These are phyloP conservation scores for Komagataella pseudopastoris DNA, from an alignment of 805 yeast genomes.

Conservation along the genomic window DNA sequence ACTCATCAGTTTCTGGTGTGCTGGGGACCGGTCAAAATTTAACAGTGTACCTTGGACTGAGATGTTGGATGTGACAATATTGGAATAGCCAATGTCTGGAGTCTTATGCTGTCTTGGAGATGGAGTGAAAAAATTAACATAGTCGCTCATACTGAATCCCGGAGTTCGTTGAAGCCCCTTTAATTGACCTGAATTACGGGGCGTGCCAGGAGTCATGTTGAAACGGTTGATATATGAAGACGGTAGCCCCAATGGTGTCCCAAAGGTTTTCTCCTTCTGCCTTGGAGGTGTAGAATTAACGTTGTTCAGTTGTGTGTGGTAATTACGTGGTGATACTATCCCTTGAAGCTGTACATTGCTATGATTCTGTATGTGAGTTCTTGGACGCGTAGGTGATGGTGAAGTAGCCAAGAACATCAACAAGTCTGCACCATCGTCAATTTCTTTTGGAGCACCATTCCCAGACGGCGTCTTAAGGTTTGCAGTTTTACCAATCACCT, in stretches of 20 bases:
- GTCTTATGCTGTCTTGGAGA: slow-evolving; percentile 34
- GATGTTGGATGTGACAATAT: not conserved
- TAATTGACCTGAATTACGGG: slow-evolving; percentile 7
- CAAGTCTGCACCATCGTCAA: slow-evolving; percentile 66
- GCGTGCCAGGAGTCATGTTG: slow-evolving; percentile 18
- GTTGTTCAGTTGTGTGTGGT: not conserved
- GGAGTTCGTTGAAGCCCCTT: slow-evolving; percentile 30
- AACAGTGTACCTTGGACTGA: not conserved
- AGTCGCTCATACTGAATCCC: slow-evolving; percentile 73
- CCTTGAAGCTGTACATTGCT: not conserved
- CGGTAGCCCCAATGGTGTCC: not conserved
- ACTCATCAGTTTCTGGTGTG: not conserved
- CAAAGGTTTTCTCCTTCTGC: not conserved
- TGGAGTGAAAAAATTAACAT: slow-evolving; percentile 68
- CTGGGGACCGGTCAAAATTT: not conserved
- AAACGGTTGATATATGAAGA: slow-evolving; percentile 3
- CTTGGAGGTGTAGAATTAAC: slow-evolving; percentile 3
- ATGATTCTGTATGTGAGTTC: slow-evolving; percentile 1
- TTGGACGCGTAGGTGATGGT: slow-evolving; percentile 3
- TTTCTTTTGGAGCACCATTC: slow-evolving; percentile 9
- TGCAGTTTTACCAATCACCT: slow-evolving; percentile 14
- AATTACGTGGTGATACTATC: not conserved
- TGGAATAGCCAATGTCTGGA: slow-evolving; percentile 13
- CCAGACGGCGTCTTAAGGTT: not conserved
- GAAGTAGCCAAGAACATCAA: slow-evolving; percentile 54